Conservation (phyloP, 768 basidiomycete genomes). For the Lactarius tabidus region DNA sequence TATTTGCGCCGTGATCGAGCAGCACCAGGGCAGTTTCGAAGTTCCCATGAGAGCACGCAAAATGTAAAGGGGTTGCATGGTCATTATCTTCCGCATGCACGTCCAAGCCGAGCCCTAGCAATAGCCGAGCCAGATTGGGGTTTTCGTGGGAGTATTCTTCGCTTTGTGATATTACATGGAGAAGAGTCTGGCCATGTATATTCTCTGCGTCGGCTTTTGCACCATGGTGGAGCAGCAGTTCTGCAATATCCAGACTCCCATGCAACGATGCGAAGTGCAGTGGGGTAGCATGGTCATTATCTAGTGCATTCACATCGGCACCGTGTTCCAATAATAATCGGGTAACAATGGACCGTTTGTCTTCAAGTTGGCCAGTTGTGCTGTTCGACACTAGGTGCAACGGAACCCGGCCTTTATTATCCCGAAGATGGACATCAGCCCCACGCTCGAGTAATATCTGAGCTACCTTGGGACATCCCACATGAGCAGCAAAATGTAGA, state of each 20-base stretch:
- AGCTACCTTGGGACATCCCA: background rate
- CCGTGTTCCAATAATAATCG: background rate
- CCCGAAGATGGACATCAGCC: background rate
- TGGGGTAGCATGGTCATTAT: background rate
- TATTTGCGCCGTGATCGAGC: background rate
- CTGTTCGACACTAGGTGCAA: background rate
- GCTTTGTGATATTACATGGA: background rate
- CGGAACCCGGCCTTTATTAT: background rate
- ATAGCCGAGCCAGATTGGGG: background rate
- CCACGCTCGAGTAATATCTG: background rate
- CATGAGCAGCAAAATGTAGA: background rate
- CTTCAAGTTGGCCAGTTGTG: too few relatives aligned
- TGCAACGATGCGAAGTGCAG: background rate
- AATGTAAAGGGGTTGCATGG: background rate
- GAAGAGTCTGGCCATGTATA: background rate
- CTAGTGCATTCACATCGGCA: background rate
- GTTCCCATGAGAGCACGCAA: background rate
- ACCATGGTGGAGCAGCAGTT: background rate
- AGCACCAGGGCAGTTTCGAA: background rate
- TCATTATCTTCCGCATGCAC: background rate
- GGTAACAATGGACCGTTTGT: too few relatives aligned
- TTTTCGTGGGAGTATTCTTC: fast-evolving
- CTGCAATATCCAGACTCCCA: background rate
- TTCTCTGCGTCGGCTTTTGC: background rate
- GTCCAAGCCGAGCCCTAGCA: background rate